phyloP scores from a whole-genome alignment of 805 yeast species.

The Cyberlindnera saturnus region DNA sequence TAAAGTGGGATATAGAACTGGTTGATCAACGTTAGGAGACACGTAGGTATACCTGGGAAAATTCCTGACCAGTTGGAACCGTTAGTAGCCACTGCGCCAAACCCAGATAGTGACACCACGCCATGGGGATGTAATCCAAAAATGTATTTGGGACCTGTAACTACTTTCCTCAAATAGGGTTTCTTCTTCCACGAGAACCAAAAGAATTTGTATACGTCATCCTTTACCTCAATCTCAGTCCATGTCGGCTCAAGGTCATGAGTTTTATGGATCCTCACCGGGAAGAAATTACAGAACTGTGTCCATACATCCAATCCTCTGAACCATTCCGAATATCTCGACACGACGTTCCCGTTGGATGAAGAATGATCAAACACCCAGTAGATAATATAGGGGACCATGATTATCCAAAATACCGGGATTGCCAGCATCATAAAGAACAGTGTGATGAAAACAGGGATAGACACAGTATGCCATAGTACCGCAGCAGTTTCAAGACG shows the following conservation, averaged over 20 bases:
- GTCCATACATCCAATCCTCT: slow-evolving; percentile 58
- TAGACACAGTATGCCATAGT: slow-evolving; percentile 67
- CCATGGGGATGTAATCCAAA: slow-evolving; percentile 98
- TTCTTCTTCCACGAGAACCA: slow-evolving; percentile 17
- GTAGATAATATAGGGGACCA: slow-evolving; percentile 60
- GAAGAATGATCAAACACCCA: slow-evolving; percentile 59
- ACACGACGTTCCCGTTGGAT: slow-evolving; percentile 61
- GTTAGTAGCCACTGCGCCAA: slow-evolving; percentile 79
- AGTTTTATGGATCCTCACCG: slow-evolving; percentile 65
- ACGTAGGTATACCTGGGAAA: slow-evolving; percentile 81
- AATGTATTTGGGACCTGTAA: slow-evolving; percentile 69
- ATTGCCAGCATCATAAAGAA: slow-evolving; percentile 54
- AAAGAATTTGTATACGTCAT: slow-evolving; percentile 16
- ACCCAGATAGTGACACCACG: slow-evolving; percentile 84
- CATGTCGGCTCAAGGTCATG: slow-evolving; percentile 71
- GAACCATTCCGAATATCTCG: slow-evolving; percentile 50
- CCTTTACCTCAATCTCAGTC: slow-evolving; percentile 27
- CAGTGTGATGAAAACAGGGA: slow-evolving; percentile 50
- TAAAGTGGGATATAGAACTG: slow-evolving; percentile 83
- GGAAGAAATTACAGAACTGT: slow-evolving; percentile 74
- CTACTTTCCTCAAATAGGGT: slow-evolving; percentile 26
- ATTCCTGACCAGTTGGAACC: slow-evolving; percentile 61
- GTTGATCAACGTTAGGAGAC: slow-evolving; percentile 72
- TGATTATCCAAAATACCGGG: slow-evolving; percentile 60
- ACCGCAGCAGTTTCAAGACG: slow-evolving; percentile 64